Evolutionary conservation across 441 rosid species (phyloP).

Genomic region (Jatropha podagrica): DNA sequence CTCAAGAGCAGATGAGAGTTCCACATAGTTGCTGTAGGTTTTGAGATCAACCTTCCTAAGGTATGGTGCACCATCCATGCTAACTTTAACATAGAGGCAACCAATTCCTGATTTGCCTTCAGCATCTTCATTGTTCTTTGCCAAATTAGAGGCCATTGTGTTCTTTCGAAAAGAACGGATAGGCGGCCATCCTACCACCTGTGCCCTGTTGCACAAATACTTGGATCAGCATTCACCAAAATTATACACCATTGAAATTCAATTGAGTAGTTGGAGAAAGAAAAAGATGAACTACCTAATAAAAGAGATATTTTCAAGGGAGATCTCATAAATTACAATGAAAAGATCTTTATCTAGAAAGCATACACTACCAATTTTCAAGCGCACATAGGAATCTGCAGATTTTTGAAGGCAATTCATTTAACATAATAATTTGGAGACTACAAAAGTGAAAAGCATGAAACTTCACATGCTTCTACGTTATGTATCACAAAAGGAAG

Average conservation of each 20-base stretch:
- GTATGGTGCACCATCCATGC: conserved; percentile 71
- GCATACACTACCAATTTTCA: background rate
- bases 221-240: conserved; percentile 16
- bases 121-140: conserved; percentile 41
- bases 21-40: conserved; percentile 41
- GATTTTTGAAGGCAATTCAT: background rate
- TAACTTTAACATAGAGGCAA: conserved; percentile 53
- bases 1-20: conserved; percentile 54
- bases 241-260: background rate
- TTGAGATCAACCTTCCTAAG: conserved; percentile 58
- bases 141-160: conserved; percentile 42
- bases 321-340: background rate
- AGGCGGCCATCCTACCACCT: conserved; percentile 70
- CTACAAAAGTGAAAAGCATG: background rate
- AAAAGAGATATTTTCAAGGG: background rate
- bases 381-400: background rate
- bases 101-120: conserved; percentile 43
- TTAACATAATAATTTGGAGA: background rate
- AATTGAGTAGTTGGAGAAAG: background rate
- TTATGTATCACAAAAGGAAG: background rate
- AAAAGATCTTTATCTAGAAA: background rate
- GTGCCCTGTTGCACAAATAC: conserved; percentile 43
- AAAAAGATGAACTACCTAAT: background rate
- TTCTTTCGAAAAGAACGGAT: conserved; percentile 59
- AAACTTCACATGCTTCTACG: background rate